phyloP scores from a whole-genome alignment of 1,139 yeast species.

The Debaryomyces psychrophilus region DNA sequence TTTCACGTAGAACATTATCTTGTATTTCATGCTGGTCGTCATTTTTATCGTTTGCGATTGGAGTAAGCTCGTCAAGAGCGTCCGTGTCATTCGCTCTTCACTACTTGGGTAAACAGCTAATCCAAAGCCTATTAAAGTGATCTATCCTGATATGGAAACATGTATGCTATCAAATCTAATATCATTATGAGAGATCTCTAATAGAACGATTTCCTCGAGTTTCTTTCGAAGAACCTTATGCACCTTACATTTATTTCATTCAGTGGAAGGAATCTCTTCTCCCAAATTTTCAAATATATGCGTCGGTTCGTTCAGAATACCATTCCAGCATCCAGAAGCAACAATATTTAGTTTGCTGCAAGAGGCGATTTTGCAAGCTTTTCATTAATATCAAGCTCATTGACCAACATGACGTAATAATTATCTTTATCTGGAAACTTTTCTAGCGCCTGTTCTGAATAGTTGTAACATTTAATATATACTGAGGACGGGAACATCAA shows the following conservation, averaged over 20 bases:
- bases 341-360: slow-evolving; percentile 7
- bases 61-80: neutral
- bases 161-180: slow-evolving; percentile 7
- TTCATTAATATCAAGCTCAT: slow-evolving; percentile 9
- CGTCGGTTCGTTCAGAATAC: slow-evolving; percentile 8
- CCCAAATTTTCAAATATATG: slow-evolving; percentile 10
- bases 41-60: neutral
- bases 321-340: slow-evolving; percentile 8
- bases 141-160: slow-evolving; percentile 6
- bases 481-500: too few species aligned
- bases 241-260: slow-evolving; percentile 7
- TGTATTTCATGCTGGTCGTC: neutral
- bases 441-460: too few species aligned
- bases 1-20: neutral
- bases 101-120: slow-evolving; percentile 4
- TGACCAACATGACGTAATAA: slow-evolving; percentile 8
- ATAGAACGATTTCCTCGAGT: slow-evolving; percentile 6
- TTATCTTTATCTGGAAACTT: neutral
- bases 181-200: slow-evolving; percentile 9
- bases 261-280: slow-evolving; percentile 5
- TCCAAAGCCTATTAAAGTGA: slow-evolving; percentile 9
- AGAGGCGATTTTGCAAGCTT: slow-evolving; percentile 6
- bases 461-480: too few species aligned
- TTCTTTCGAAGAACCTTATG: slow-evolving; percentile 3
- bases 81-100: too few species aligned